phyloP scores from a whole-genome alignment of 2,329 filamentous ascomycete species.

The Calonectria pseudoturangicola region DNA sequence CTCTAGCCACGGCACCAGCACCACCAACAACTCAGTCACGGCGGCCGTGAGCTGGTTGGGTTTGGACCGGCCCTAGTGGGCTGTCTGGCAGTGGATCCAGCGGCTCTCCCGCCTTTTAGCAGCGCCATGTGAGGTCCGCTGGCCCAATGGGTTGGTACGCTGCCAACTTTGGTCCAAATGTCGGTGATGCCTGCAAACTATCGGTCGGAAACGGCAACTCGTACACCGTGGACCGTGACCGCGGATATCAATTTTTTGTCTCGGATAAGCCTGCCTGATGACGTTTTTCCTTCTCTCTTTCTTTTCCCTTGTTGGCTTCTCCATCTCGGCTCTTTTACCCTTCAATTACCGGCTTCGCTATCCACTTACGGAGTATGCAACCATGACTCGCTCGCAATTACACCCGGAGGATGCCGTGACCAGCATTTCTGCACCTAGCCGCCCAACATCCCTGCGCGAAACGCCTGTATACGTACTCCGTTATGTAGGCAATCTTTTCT shows the following conservation, averaged over 20 bases:
- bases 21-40: conserved; percentile 13
- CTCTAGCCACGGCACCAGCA: conserved; percentile 1
- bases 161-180: conserved; percentile 20
- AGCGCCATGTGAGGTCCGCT: neutral
- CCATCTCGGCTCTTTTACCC: conserved; percentile 19
- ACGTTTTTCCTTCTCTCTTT: neutral
- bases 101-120: conserved; percentile 28
- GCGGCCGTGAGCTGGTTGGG: conserved; percentile 14
- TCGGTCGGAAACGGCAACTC: conserved; percentile 9
- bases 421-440: conserved; percentile 23
- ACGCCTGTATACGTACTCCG: neutral
- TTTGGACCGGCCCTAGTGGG: conserved; percentile 14
- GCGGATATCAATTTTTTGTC: neutral
- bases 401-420: neutral
- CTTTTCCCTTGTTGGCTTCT: conserved; percentile 13
- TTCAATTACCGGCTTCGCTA: conserved; percentile 16
- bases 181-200: conserved; percentile 26
- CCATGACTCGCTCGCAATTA: conserved; percentile 30
- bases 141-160: conserved; percentile 10
- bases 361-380: conserved; percentile 15
- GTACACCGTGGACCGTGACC: neutral
- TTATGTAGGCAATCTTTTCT: conserved; percentile 7
- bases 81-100: conserved; percentile 8
- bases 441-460: conserved; percentile 19
- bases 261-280: neutral